Percentiles rank a stretch among this genome's conserved stretches.
Conservation (phyloP, 441 rosid species). For the Isatis lusitanica region DNA sequence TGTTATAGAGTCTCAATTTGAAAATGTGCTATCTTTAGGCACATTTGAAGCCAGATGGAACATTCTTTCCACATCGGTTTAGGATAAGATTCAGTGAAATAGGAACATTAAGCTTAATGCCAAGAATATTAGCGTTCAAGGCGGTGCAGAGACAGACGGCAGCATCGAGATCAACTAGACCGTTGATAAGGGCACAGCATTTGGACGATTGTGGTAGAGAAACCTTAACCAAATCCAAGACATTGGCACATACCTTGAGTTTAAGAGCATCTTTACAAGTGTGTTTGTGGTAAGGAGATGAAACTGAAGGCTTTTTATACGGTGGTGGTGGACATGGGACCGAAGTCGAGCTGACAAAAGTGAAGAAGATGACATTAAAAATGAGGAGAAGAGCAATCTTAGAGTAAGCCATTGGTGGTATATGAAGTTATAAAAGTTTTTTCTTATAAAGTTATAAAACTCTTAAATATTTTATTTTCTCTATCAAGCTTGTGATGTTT, state of each 20-base stretch:
- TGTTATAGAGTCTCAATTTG: not conserved
- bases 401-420: not conserved
- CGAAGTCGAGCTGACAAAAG: slow-evolving; percentile 6
- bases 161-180: slow-evolving; percentile 18
- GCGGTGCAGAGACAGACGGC: slow-evolving; percentile 28
- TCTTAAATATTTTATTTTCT: not conserved
- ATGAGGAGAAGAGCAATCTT: slow-evolving; percentile 15
- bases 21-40: not conserved
- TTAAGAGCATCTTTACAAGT: slow-evolving; percentile 28
- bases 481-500: slow-evolving; percentile 4
- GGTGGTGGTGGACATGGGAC: slow-evolving; percentile 27
- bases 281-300: slow-evolving; percentile 9
- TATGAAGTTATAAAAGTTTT: no score
- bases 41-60: slow-evolving; percentile 26
- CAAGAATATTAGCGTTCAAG: slow-evolving; percentile 25
- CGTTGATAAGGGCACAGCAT: slow-evolving; percentile 13
- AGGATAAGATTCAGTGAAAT: slow-evolving; percentile 21
- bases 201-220: slow-evolving; percentile 10
- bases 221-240: slow-evolving; percentile 27
- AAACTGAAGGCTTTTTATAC: not conserved
- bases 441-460: not conserved
- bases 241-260: slow-evolving; percentile 25
- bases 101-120: slow-evolving; percentile 24
- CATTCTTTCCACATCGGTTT: slow-evolving; percentile 18
- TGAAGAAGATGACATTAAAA: slow-evolving; percentile 9